Percentiles rank a stretch among this genome's conserved stretches.
phyloP scores from a whole-genome alignment of 257 asterid genomes.

The Primulina tabacum region DNA sequence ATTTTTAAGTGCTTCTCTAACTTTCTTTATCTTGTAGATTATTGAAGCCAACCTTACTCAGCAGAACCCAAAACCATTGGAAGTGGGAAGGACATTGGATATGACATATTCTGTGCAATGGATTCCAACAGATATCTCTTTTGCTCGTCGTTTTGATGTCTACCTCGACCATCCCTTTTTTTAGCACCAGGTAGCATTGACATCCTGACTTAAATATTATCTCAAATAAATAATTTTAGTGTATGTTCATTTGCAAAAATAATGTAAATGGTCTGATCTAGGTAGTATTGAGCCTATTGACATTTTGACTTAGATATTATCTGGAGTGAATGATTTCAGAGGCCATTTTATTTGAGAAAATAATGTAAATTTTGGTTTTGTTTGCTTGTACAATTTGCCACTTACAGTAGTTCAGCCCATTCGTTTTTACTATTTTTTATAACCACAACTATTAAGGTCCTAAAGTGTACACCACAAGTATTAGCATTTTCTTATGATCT shows the following conservation, averaged over 20 bases:
- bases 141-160: slow-evolving; percentile 62
- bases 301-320: neutral
- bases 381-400: neutral
- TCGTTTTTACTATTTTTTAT: neutral
- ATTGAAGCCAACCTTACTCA: slow-evolving; percentile 63
- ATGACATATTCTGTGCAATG: slow-evolving; percentile 59
- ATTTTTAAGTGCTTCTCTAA: slow-evolving; percentile 11
- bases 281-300: slow-evolving; percentile 27
- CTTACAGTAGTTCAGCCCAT: neutral
- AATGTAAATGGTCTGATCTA: slow-evolving; percentile 21
- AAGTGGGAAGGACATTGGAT: slow-evolving; percentile 43
- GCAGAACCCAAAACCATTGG: slow-evolving; percentile 49
- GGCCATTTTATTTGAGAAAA: neutral
- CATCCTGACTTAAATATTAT: neutral
- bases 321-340: slow-evolving; percentile 8
- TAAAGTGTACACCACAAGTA: neutral
- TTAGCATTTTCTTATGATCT: neutral
- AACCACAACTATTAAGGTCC: neutral
- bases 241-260: neutral
- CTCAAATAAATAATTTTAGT: slow-evolving; percentile 7
- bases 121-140: slow-evolving; percentile 44
- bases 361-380: neutral
- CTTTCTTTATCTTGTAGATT: slow-evolving; percentile 35
- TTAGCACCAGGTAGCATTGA: slow-evolving; percentile 54
- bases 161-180: slow-evolving; percentile 63